Percentiles rank a stretch among this genome's conserved stretches.
Evolutionary conservation across 164 flowering plant species (phyloP).

Genomic region (Berberis vulgaris): DNA sequence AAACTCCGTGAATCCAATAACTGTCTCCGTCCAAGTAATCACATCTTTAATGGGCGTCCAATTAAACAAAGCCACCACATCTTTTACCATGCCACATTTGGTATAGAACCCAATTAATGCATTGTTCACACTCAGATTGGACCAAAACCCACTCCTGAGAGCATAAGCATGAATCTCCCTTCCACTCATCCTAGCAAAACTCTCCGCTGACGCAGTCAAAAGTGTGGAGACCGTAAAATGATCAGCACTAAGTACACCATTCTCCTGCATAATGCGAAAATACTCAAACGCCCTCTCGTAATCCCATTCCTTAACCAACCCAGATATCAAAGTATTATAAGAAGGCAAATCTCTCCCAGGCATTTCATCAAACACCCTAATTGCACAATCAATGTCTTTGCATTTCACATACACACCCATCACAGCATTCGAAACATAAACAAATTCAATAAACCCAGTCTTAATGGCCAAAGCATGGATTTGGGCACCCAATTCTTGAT

Average conservation of each 20-base stretch:
- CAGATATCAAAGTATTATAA: constrained; percentile 70
- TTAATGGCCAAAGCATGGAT: constrained; percentile 51
- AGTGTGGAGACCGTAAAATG: constrained; percentile 53
- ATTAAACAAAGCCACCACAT: constrained; percentile 41
- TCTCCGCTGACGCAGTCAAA: constrained; percentile 46
- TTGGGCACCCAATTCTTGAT: constrained; percentile 50
- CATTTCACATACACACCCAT: constrained; percentile 56
- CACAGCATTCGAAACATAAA: constrained; percentile 57
- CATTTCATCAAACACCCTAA: constrained; percentile 62
- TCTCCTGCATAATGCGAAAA: constrained; percentile 40
- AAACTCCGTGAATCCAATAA: constrained; percentile 57
- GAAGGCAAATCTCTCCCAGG: constrained; percentile 52
- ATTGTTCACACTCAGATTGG: constrained; percentile 61
- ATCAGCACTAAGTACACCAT: constrained; percentile 37
- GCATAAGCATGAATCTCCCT: constrained; percentile 62
- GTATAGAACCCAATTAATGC: constrained; percentile 67
- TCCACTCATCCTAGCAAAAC: constrained; percentile 28
- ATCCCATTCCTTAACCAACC: constrained; percentile 37
- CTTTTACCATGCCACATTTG: constrained; percentile 39
- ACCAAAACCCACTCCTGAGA: constrained; percentile 44
- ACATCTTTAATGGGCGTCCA: constrained; percentile 52
- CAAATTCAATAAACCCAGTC: constrained; percentile 24
- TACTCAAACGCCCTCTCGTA: constrained; percentile 43
- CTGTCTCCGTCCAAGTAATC: constrained; percentile 71
- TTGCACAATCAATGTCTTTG: constrained; percentile 28